phyloP scores from a whole-genome alignment of 306 rosid species.

The Parietaria judaica region DNA sequence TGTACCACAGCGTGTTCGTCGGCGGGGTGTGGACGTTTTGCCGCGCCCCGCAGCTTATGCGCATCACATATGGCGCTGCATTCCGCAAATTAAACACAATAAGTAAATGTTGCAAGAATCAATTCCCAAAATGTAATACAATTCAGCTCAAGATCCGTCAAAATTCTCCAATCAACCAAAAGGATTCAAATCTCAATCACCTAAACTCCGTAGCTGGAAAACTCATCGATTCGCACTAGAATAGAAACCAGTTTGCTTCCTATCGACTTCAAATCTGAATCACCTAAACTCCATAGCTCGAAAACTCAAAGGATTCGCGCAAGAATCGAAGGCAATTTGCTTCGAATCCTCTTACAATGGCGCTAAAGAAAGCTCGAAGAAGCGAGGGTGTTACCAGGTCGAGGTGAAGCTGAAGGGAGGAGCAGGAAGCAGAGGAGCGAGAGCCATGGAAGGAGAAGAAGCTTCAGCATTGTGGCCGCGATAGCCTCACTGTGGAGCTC shows the following conservation, averaged over 20 bases:
- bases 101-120: background rate
- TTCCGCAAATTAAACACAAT: slow-evolving; percentile 14
- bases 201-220: background rate
- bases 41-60: slow-evolving; percentile 87
- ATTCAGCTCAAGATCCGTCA: slow-evolving; percentile 3
- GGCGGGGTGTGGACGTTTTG: slow-evolving; percentile 55
- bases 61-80: slow-evolving; percentile 79
- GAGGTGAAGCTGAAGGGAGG: slow-evolving; percentile 31
- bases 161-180: background rate
- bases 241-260: background rate
- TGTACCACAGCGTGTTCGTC: slow-evolving; percentile 67
- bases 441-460: slow-evolving; percentile 41
- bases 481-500: slow-evolving; percentile 6
- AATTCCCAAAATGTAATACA: background rate
- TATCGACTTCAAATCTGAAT: slow-evolving; percentile 1
- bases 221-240: background rate
- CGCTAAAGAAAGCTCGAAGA: background rate
- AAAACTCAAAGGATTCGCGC: background rate
- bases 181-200: background rate
- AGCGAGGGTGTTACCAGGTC: slow-evolving; percentile 37
- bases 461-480: slow-evolving; percentile 38
- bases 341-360: slow-evolving; percentile 2
- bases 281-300: background rate
- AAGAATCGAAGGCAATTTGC: background rate
- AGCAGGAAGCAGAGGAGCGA: slow-evolving; percentile 29